phyloP scores from a whole-genome alignment of 192 early-diverging fungal species.

The Backusella psychrophila region DNA sequence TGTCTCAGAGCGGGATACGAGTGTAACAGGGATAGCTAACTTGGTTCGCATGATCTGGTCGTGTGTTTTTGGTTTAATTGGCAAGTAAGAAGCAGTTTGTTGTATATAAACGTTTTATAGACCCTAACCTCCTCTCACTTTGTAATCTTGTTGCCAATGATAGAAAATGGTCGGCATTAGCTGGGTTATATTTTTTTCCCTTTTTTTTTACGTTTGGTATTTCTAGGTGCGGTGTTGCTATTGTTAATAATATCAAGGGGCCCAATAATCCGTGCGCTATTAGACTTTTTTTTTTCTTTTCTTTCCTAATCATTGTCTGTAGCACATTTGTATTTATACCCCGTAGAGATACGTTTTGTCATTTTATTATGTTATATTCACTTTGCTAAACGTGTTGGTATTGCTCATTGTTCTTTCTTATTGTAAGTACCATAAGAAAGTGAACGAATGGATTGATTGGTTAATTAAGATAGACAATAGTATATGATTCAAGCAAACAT shows the following conservation, averaged over 20 bases:
- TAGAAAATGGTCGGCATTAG: constrained; percentile 40
- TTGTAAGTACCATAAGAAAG: neutral
- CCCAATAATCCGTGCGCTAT: constrained; percentile 27
- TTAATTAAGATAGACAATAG: neutral
- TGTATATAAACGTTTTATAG: neutral
- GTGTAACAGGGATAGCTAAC: constrained; percentile 41
- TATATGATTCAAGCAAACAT: too few relatives aligned
- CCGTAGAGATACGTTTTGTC: neutral
- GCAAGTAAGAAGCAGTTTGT: neutral
- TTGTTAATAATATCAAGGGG: constrained; percentile 37
- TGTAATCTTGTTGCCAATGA: constrained; percentile 25
- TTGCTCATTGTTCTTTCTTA: neutral
- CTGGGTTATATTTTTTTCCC: constrained; percentile 34
- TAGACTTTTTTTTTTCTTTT: constrained; percentile 10
- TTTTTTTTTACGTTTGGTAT: constrained; percentile 29
- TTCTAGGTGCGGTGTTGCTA: constrained; percentile 33
- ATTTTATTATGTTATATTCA: neutral
- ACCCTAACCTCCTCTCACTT: constrained; percentile 2
- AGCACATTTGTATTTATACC: neutral
- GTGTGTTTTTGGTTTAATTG: constrained; percentile 39
- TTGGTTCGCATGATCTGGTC: constrained; percentile 26
- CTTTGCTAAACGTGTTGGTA: neutral
- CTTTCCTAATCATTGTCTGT: neutral
- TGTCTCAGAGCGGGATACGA: constrained; percentile 41
- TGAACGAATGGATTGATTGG: neutral